Evolutionary conservation across 108 stramenopile genomes (phyloP), one percentile per base, ranked within the genome.

Genomic region (Nitzschia sp.): DNA sequence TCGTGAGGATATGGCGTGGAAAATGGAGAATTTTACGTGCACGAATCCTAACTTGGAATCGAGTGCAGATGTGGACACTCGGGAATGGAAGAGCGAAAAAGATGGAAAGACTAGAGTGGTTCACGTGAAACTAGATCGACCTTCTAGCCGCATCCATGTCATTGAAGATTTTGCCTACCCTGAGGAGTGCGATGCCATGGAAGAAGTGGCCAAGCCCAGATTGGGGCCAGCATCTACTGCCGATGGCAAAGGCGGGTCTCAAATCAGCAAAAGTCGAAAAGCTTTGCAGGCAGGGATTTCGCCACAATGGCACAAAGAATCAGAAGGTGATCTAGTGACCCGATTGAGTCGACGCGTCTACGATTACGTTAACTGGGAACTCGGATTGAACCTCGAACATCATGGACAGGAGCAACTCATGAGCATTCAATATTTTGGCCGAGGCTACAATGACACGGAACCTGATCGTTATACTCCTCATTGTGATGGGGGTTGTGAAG

Each of bases 381-480:
- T 88, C 28, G 82, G 80, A 21, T 79, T 85, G 60, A 70, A 79
- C 47, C 77, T 95, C 42, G 55, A 66, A 30, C 68, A 88, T 36
- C 75, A 90, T 53, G 95, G 95, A 31, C 95, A 95, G 64, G 92
- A 95, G 68, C 87, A 88, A 56, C 56, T 93, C 1, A 91, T 93
- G 91, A 63, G 62, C 26, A 93, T 95, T 68, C 92, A 93, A 74
- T 95, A 95, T 70, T 79, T 61, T 57, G 85, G 85, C 61, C 55
- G 86, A 4, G 93, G 90, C n/a, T 24, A 66, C n/a, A 71, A 81
- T 64, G 83, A 91, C 59, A 54, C 75, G 18, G 73, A 78, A 68
- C 91, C 91, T 1, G 97, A 98, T 82, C 75, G 94, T 57, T 98
- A 97, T 72, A 92, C 76, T 67, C 93, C 95, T 3, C 97, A 98